Evolutionary conservation across 208 protist species (phyloP).

Genomic region (Wallacemonas sp.): DNA sequence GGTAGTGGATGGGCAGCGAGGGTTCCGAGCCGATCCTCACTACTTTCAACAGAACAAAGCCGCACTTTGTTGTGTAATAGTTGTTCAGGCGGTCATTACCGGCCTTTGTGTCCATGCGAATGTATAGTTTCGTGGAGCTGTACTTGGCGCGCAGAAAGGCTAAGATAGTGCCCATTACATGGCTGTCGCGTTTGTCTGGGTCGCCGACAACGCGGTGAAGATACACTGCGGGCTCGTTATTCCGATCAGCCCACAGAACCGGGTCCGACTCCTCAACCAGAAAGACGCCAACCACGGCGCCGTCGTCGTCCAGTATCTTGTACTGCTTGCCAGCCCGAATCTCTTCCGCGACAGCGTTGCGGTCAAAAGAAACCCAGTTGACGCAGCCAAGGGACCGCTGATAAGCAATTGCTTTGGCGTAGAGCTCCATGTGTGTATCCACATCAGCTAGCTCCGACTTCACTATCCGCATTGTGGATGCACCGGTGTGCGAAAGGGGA

Average conservation of each 20-base stretch:
- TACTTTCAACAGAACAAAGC: constrained; percentile 2
- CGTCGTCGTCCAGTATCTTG: constrained; percentile 5
- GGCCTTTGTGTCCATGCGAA: constrained; percentile 19
- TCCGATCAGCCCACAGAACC: constrained; percentile 8
- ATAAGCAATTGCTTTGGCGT: constrained; percentile 8
- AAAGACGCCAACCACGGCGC: constrained; percentile 4
- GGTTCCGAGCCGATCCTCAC: background rate
- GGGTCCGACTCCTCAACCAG: constrained; percentile 14
- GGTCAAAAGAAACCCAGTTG: constrained; percentile 13
- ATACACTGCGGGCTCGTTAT: constrained; percentile 8
- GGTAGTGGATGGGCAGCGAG: constrained; percentile 3
- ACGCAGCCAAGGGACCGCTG: constrained; percentile 2
- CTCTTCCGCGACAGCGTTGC: constrained; percentile 1
- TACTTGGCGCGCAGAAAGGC: background rate
- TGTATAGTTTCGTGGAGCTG: constrained; percentile 4
- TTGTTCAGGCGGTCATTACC: constrained; percentile 13
- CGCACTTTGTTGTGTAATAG: constrained; percentile 11
- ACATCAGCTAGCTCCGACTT: constrained; percentile 1
- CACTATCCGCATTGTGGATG: background rate
- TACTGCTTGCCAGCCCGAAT: constrained; percentile 9
- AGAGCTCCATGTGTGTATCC: constrained; percentile 9
- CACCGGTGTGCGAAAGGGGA: no score
- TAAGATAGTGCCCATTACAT: background rate
- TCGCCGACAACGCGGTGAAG: constrained; percentile 7
- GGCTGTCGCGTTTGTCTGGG: background rate